phyloP scores from a whole-genome alignment of 1,284 basidiomycete species.

The Ceratobasidium sp. region DNA sequence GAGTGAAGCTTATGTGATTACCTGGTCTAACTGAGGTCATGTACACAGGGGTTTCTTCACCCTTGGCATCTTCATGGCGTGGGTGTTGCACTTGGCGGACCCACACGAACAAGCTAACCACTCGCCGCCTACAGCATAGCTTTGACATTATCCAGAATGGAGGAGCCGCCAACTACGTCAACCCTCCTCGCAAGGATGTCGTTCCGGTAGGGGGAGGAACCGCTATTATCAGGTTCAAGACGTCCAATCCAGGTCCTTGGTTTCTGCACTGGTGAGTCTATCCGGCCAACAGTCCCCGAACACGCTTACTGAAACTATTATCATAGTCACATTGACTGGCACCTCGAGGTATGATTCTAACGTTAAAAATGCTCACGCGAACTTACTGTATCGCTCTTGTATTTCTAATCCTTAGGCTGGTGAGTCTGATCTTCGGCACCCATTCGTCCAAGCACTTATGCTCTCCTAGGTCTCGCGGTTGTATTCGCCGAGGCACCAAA shows the following conservation, averaged over 20 bases:
- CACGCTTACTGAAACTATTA: slow-evolving; percentile 46
- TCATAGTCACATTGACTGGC: slow-evolving; percentile 63
- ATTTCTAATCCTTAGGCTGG: not conserved
- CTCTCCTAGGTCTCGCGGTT: slow-evolving; percentile 57
- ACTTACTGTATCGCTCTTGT: not conserved
- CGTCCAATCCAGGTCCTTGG: slow-evolving; percentile 62
- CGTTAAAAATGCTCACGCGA: not conserved
- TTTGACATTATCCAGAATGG: slow-evolving; percentile 58
- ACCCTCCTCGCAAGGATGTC: slow-evolving; percentile 58
- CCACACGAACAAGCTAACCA: not conserved
- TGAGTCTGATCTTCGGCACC: not conserved
- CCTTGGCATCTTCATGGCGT: slow-evolving; percentile 44
- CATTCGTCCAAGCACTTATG: slow-evolving; percentile 31
- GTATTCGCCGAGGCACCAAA: slow-evolving; percentile 58
- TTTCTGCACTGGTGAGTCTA: not conserved
- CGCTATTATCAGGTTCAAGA: slow-evolving; percentile 59
- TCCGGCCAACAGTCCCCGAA: not conserved
- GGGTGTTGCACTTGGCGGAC: not conserved
- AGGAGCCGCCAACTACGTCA: slow-evolving; percentile 56
- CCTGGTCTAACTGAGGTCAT: not conserved
- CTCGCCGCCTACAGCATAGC: slow-evolving; percentile 48
- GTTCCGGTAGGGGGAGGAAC: slow-evolving; percentile 53
- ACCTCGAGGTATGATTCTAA: slow-evolving; percentile 54
- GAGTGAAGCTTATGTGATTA: not conserved
- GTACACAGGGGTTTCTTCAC: slow-evolving; percentile 28